Conservation (phyloP, 129 eudicot species). For the Helianthus annuus region HanXRQr2.0-SUNRISE NC_035438.2:138126849-138127348, state of each 20-base stretch:
- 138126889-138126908: background rate
- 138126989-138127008: slow-evolving; percentile 84
- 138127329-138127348: slow-evolving; percentile 86
- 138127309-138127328: slow-evolving; percentile 58
- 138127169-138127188: no score
- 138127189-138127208: background rate
- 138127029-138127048: slow-evolving; percentile 16
- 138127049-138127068: background rate
- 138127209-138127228: slow-evolving; percentile 9
- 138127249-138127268: background rate
- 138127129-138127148: background rate
- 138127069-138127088: background rate
- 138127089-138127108: background rate
- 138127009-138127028: slow-evolving; percentile 62
- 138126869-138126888: background rate
- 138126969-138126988: slow-evolving; percentile 80
- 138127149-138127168: no score
- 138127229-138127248: background rate
- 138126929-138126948: slow-evolving; percentile 80
- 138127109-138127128: background rate
- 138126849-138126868: slow-evolving; percentile 3
- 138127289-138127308: background rate
- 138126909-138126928: background rate
- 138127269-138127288: background rate
- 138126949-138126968: slow-evolving; percentile 96